Base-by-base conservation (phyloP, 2,329 filamentous ascomycete genomes). In the Dryadomyces sulphureus region DNA sequence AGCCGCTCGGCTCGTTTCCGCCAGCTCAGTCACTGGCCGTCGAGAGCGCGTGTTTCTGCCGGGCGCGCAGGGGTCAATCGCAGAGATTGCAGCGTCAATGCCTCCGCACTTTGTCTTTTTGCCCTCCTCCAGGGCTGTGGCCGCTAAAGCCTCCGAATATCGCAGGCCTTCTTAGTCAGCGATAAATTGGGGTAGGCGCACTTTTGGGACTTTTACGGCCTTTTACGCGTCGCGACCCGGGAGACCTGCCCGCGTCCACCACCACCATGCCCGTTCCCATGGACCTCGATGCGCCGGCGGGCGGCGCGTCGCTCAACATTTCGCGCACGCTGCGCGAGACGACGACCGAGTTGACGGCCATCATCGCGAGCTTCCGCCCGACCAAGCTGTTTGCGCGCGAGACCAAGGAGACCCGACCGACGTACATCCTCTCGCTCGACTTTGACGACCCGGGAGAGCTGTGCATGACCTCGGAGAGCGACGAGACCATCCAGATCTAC, bases 381-480 rank as follows among this genome's bases (percentile, higher is more conserved):
- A 81, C 81, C 41, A 88, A 87, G 72, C 72, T 80, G 17, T 81
- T 84, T 54, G 69, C 68, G 40, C 70, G 76, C 38, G 72, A 75
- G 50, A 54, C 68, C 36, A 75, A 73, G 54, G 71, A 73, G 48
- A 65, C 66, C 48, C 62, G 69, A 9, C 67, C 70, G 43, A 77
- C 80, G 4, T 72, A 79, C 53, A 78, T 95, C 49, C 83, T 92
- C 8, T 96, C 90, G 2, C 77, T 98, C 55, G 90, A 98, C 67
- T 98, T 94, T 60, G 89, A 96, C 62, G 89, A 96, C 65, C 83
- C 85, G 38, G 92, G 92, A 61, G 88, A 95, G 62, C 84, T 90
- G 43, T 75, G 93, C 49, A 87, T 98, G 64, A 85, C 89, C 0
- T 86, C 88, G 6, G 85, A 89, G 54, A 88, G 86, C 66, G 92